These are phyloP conservation scores for Polyrhizophydium stewartii DNA, from an alignment of 371 early-diverging fungal genomes.

Conservation along the genomic window DNA sequence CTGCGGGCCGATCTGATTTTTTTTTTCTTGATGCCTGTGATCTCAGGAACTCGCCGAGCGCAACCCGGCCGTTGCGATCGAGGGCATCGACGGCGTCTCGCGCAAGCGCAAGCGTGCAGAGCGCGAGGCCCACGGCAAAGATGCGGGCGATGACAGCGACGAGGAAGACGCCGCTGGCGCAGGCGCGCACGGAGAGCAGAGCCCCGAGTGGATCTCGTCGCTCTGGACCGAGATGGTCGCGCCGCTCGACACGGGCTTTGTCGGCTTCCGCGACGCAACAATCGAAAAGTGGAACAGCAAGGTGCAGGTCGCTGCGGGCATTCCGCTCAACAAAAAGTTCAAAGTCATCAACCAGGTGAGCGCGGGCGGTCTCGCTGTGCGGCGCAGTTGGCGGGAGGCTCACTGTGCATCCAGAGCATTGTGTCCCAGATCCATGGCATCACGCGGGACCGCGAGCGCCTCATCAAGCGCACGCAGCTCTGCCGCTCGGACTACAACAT, in stretches of 20 bases:
- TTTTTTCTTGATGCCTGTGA: not conserved
- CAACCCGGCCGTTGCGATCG: not conserved
- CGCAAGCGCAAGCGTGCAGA: not conserved
- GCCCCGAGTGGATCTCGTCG: not conserved
- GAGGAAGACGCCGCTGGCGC: constrained; percentile 5
- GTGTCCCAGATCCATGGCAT: constrained; percentile 69
- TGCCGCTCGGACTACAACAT: constrained; percentile 62
- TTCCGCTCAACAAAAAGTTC: constrained; percentile 78
- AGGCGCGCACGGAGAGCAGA: not conserved
- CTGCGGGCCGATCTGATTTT: not conserved
- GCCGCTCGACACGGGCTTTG: constrained; percentile 43
- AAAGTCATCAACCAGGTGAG: constrained; percentile 85
- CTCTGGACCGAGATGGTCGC: constrained; percentile 14
- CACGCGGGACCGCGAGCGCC: constrained; percentile 65
- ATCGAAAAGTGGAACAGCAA: constrained; percentile 93
- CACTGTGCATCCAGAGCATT: constrained; percentile 9
- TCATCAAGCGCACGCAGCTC: constrained; percentile 82
- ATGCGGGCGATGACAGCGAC: constrained; percentile 41
- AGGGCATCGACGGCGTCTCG: not conserved
- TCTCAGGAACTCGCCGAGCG: not conserved
- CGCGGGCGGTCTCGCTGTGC: not conserved
- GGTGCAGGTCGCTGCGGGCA: constrained; percentile 71
- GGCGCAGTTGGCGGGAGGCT: not conserved
- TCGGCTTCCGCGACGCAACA: constrained; percentile 73
- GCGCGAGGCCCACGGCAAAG: constrained; percentile 35